These are phyloP conservation scores for Postia placenta DNA, from an alignment of 768 basidiomycete genomes.

Conservation along the genomic window DNA sequence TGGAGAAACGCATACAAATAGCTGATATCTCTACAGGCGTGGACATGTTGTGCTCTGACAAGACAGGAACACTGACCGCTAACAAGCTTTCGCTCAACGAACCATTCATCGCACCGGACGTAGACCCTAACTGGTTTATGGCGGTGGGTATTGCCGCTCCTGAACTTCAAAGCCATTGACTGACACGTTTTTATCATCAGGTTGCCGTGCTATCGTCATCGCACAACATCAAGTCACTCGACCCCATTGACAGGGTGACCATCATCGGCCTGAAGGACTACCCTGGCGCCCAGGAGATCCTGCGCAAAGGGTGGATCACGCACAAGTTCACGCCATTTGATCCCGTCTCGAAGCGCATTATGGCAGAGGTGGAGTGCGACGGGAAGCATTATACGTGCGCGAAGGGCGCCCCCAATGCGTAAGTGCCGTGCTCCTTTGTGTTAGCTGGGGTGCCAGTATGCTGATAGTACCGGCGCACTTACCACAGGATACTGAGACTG, in stretches of 20 bases:
- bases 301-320: constrained; percentile 37
- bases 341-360: constrained; percentile 46
- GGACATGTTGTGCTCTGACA: constrained; percentile 38
- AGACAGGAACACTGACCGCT: constrained; percentile 42
- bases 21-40: constrained; percentile 18
- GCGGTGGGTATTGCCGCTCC: not conserved
- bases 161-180: no score
- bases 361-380: constrained; percentile 38
- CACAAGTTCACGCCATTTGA: constrained; percentile 42
- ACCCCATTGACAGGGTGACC: constrained; percentile 45
- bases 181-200: not conserved
- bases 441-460: not conserved
- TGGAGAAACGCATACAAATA: not conserved
- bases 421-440: constrained; percentile 1
- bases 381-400: constrained; percentile 36
- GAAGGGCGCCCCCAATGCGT: constrained; percentile 43
- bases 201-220: constrained; percentile 41
- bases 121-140: constrained; percentile 4
- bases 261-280: constrained; percentile 38
- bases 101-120: constrained; percentile 15
- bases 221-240: constrained; percentile 39
- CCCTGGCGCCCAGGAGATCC: constrained; percentile 36
- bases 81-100: constrained; percentile 44
- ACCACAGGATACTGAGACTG: constrained; percentile 37
- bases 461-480: no score